Evolutionary conservation across 2,329 filamentous ascomycete species (phyloP).

Genomic region (Xylariaceae sp.): DNA sequence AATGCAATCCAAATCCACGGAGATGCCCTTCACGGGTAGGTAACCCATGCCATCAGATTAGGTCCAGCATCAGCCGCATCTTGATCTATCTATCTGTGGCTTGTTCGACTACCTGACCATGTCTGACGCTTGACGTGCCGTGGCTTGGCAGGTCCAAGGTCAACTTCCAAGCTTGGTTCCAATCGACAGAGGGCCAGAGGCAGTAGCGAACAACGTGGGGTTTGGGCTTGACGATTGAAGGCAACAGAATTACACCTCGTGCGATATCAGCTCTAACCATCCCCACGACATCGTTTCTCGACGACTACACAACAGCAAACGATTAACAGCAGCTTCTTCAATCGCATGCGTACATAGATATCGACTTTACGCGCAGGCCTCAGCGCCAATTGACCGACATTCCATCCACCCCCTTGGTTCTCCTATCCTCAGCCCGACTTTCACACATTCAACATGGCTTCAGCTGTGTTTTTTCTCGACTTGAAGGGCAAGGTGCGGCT

Average conservation of each 20-base stretch:
- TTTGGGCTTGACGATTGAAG: conserved; percentile 7
- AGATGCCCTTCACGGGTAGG: too few relatives aligned
- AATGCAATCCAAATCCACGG: too few relatives aligned
- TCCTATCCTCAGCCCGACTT: conserved; percentile 22
- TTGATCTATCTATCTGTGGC: conserved; percentile 1
- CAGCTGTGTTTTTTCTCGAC: conserved; percentile 96
- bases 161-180: conserved; percentile 9
- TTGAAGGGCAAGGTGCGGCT: conserved; percentile 92
- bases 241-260: conserved; percentile 5
- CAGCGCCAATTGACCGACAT: conserved; percentile 27
- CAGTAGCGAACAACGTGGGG: conserved; percentile 20
- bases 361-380: conserved; percentile 23
- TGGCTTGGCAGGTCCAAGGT: too few relatives aligned
- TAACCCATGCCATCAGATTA: background rate
- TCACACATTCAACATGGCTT: conserved; percentile 69
- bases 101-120: background rate
- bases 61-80: background rate
- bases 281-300: background rate
- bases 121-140: too few relatives aligned
- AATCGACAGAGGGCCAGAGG: conserved; percentile 1
- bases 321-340: conserved; percentile 5
- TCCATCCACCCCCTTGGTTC: conserved; percentile 21
- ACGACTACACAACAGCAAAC: conserved; percentile 6
- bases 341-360: conserved; percentile 14
- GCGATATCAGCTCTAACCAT: conserved; percentile 4